Percentiles rank a stretch among this genome's conserved stretches.
phyloP scores from a whole-genome alignment of 2,329 filamentous ascomycete genomes.

The Didymella pinodella region DNA sequence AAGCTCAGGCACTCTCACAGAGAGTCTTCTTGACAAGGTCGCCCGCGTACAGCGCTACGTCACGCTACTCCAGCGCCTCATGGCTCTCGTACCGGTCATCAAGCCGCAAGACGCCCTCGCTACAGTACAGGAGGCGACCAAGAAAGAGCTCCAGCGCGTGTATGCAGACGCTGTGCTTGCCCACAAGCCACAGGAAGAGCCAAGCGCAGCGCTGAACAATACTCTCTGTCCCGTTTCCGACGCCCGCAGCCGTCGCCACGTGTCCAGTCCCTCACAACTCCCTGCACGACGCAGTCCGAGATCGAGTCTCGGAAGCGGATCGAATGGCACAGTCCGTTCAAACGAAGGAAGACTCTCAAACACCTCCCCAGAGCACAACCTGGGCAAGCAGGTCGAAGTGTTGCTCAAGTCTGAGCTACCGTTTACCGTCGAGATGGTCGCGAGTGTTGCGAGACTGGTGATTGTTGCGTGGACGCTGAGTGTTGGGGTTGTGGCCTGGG shows the following conservation, averaged over 20 bases:
- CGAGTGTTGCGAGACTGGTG: constrained; percentile 38
- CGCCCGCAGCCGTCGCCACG: constrained; percentile 11
- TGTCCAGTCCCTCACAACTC: neutral
- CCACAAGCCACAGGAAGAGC: neutral
- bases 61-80: constrained; percentile 42
- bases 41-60: constrained; percentile 42
- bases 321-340: neutral
- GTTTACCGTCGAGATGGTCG: constrained; percentile 34
- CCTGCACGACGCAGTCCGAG: constrained; percentile 20
- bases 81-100: constrained; percentile 36
- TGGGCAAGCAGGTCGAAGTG: constrained; percentile 36
- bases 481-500: constrained; percentile 39
- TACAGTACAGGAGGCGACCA: constrained; percentile 34
- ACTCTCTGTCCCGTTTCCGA: constrained; percentile 15
- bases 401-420: constrained; percentile 41
- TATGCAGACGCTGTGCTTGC: constrained; percentile 35
- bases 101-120: constrained; percentile 30
- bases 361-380: constrained; percentile 26
- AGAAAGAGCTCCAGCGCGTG: constrained; percentile 29
- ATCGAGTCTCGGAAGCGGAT: constrained; percentile 14
- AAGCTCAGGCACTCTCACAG: constrained; percentile 25
- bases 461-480: constrained; percentile 46
- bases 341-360: constrained; percentile 1
- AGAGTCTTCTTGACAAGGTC: constrained; percentile 36
- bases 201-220: constrained; percentile 3